Conservation (phyloP, 495 filamentous ascomycete genomes). For the Extremus antarcticus region DNA sequence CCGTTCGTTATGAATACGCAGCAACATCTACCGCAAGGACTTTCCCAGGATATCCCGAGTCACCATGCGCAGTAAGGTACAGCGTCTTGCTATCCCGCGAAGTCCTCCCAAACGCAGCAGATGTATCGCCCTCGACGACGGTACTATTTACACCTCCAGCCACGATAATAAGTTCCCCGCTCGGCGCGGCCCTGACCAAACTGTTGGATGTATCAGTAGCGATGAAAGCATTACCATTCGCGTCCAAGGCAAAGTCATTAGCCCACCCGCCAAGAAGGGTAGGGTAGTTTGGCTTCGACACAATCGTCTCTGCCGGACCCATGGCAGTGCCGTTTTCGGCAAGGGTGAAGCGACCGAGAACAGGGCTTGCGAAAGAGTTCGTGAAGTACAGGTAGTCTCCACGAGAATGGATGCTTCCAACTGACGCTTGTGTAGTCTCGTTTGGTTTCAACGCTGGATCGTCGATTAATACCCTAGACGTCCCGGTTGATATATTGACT, state of each 20-base stretch:
- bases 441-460: not conserved
- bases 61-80: no score
- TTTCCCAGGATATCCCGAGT: no score
- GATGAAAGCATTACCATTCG: not conserved
- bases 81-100: not conserved
- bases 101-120: not conserved
- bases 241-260: not conserved
- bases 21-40: no score
- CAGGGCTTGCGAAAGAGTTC: not conserved
- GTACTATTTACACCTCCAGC: not conserved
- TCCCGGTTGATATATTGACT: no score
- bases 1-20: no score
- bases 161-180: not conserved
- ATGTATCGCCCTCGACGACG: not conserved
- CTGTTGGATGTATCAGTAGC: not conserved
- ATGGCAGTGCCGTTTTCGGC: not conserved
- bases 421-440: not conserved
- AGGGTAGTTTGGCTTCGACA: no score
- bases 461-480: not conserved
- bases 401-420: no score
- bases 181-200: not conserved
- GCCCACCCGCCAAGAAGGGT: not conserved
- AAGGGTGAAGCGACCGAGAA: not conserved
- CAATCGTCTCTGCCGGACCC: not conserved
- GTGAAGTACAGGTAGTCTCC: not conserved